Evolutionary conservation across 2,329 filamentous ascomycete species (phyloP).

Genomic region (Annulohypoxylon truncatum): DNA sequence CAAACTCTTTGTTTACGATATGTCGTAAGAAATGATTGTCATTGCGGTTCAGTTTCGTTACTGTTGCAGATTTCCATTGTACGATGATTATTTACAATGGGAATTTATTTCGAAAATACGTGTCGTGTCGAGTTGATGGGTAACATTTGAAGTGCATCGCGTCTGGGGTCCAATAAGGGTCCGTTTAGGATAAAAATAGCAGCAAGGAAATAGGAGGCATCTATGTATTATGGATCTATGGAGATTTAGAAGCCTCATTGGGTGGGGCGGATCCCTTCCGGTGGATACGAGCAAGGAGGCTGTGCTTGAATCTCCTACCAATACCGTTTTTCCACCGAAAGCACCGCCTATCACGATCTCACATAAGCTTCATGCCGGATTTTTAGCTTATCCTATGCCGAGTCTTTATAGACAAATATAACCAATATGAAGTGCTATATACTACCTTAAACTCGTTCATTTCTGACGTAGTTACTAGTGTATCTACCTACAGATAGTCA

Average conservation of each 20-base stretch:
- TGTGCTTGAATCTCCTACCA: constrained; percentile 16
- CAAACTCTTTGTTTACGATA: neutral
- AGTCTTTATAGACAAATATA: neutral
- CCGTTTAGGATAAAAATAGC: constrained; percentile 33
- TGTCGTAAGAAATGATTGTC: neutral
- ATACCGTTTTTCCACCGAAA: constrained; percentile 8
- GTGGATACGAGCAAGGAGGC: constrained; percentile 28
- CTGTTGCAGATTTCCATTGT: neutral
- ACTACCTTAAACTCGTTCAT: too few relatives aligned
- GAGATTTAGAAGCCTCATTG: constrained; percentile 35
- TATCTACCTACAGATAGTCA: neutral
- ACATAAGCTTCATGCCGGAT: constrained; percentile 16
- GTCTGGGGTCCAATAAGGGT: constrained; percentile 17
- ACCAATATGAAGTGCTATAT: constrained; percentile 2
- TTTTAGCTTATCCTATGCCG: neutral
- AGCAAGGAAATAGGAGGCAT: constrained; percentile 27
- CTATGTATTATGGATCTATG: constrained; percentile 13
- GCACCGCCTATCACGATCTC: constrained; percentile 24
- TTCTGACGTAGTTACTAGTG: neutral
- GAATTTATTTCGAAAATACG: neutral
- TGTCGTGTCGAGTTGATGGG: neutral
- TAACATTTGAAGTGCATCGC: constrained; percentile 7
- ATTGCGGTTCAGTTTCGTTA: neutral
- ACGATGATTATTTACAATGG: neutral
- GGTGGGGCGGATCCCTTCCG: constrained; percentile 3